Percentiles rank a stretch among this genome's conserved stretches.
phyloP scores from a whole-genome alignment of 192 early-diverging fungal species.

The Linnemannia exigua region DNA sequence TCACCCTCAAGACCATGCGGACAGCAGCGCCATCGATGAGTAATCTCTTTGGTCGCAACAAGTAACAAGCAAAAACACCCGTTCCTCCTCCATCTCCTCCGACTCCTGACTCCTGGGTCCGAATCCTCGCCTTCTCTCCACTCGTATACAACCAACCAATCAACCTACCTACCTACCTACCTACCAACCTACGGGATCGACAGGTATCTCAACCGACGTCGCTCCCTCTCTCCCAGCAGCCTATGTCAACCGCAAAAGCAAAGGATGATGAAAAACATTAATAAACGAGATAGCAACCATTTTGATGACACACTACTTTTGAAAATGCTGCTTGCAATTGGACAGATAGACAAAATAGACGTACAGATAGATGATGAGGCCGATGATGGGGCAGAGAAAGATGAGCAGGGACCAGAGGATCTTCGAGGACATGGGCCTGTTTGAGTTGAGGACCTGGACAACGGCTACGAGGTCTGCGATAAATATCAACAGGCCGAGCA shows the following conservation, averaged over 20 bases:
- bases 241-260: background rate
- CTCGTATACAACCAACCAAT: too few species aligned
- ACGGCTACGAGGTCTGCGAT: constrained; percentile 40
- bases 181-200: background rate
- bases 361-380: constrained; percentile 49
- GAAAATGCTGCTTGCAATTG: background rate
- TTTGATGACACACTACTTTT: background rate
- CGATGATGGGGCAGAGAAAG: constrained; percentile 43
- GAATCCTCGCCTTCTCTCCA: too few species aligned
- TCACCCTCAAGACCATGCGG: constrained; percentile 43
- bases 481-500: constrained; percentile 35
- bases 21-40: constrained; percentile 31
- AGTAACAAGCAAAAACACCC: background rate
- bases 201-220: constrained; percentile 1
- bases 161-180: too few species aligned
- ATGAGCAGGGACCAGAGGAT: constrained; percentile 52
- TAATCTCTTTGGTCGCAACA: constrained; percentile 38
- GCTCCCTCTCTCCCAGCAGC: background rate
- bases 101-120: too few species aligned
- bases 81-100: too few species aligned
- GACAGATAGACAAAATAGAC: background rate
- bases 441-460: constrained; percentile 41
- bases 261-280: background rate
- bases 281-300: background rate
- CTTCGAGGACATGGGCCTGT: constrained; percentile 30